Base-by-base conservation (phyloP, 208 protist species). In the Ichthyophonus hoferi region DNA sequence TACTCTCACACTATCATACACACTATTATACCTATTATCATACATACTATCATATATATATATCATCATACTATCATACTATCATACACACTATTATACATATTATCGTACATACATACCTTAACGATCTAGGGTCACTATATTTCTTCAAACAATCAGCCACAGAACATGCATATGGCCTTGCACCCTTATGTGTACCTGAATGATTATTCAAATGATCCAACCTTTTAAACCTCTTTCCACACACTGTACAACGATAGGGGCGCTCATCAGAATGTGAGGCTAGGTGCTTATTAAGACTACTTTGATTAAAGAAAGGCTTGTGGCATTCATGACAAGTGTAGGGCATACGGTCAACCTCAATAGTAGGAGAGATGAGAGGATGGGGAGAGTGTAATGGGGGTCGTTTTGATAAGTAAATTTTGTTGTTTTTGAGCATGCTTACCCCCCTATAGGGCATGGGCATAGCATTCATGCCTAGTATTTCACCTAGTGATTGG, bases 261-360 rank as follows among this genome's bases (percentile, higher is more conserved):
- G 81, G 81, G 0, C 81, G 24, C n/a, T 58, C 31, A 38, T 42
- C 39, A 50, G 39, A 58, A 38, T 85, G 81, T 17, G 39, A 58
- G 40, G 81, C 38, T 37, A 85, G 24, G 39, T 85, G 81, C 39
- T 85, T 85, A 17, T 58, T 40, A 2, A 85, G 39, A 58, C 35
- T 43, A 38, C 81, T 85, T 34, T 85, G 81, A 34, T 85, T 85
- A 38, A 17, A 2, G 33, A 85, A 85, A 17, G 24, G n/a, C 0
- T 85, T 85, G 17, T 14, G 42, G 81, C 81, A 85, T 79, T 92
- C 81, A n/a, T 50, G 58, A 42, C 95, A 92, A 79, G 94, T 87
- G 86, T 96, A 91, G 34, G 93, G 93, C 83, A 94, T 58, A 86
- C 93, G 96, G 33, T 96, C 90, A 40, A 87, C 90, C 39, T 92